These are phyloP conservation scores for Candida manassasensis DNA, from an alignment of 805 yeast species.

Conservation along the genomic window DNA sequence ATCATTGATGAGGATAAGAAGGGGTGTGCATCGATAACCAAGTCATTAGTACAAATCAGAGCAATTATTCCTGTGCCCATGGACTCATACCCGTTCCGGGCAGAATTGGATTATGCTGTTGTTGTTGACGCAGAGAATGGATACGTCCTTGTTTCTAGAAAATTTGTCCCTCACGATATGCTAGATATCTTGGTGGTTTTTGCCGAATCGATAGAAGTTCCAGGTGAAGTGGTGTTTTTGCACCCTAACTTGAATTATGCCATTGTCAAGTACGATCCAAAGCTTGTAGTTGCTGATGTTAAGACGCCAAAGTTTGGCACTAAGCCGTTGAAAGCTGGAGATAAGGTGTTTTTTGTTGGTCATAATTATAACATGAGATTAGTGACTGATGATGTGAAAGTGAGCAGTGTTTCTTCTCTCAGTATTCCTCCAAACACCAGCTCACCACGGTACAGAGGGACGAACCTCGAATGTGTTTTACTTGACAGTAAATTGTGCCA, in stretches of 20 bases:
- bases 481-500: constrained; percentile 68
- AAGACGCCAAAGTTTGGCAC: constrained; percentile 59
- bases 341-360: constrained; percentile 73
- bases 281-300: constrained; percentile 65
- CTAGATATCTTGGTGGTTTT: constrained; percentile 72
- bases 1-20: constrained; percentile 40
- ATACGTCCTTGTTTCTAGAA: constrained; percentile 71
- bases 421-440: constrained; percentile 64
- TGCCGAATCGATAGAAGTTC: constrained; percentile 79
- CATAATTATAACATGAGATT: constrained; percentile 66
- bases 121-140: constrained; percentile 80
- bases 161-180: constrained; percentile 76
- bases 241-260: constrained; percentile 89
- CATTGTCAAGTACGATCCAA: constrained; percentile 76
- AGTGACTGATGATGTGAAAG: constrained; percentile 68
- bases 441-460: constrained; percentile 80
- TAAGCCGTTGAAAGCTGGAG: constrained; percentile 65
- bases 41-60: constrained; percentile 69
- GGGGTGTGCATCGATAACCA: constrained; percentile 51
- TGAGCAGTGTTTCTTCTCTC: constrained; percentile 71
- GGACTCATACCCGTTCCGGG: constrained; percentile 67
- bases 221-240: constrained; percentile 74
- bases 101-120: constrained; percentile 67
- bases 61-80: constrained; percentile 62
- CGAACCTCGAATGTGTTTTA: constrained; percentile 72